These are phyloP conservation scores for Plantago coronopus DNA, from an alignment of 305 asterid genomes.

Conservation along the genomic window DNA sequence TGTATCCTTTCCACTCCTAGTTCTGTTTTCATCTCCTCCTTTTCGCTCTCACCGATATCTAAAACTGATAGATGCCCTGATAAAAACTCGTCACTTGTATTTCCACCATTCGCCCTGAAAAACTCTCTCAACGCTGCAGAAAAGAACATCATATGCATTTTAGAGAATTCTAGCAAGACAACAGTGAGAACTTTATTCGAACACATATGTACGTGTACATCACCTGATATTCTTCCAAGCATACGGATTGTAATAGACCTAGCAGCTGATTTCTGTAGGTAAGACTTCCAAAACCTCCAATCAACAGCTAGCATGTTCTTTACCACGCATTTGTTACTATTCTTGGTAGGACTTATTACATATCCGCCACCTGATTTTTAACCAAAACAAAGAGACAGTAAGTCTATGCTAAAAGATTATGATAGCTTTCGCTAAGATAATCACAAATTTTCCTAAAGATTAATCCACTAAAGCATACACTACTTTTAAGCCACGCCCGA, in stretches of 20 bases:
- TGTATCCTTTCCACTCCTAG: slow-evolving; percentile 21
- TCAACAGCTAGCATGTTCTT: slow-evolving; percentile 79
- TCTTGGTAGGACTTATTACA: slow-evolving; percentile 62
- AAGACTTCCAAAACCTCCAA: slow-evolving; percentile 80
- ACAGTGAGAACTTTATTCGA: not conserved
- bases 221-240: slow-evolving; percentile 77
- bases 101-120: slow-evolving; percentile 54
- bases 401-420: not conserved
- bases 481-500: slow-evolving; percentile 89
- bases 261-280: slow-evolving; percentile 45
- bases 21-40: slow-evolving; percentile 47
- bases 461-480: slow-evolving; percentile 45
- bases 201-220: not conserved
- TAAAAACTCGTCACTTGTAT: slow-evolving; percentile 33
- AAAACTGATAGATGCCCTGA: slow-evolving; percentile 42
- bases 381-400: slow-evolving; percentile 10
- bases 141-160: not conserved
- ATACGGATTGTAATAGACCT: slow-evolving; percentile 63
- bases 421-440: not conserved
- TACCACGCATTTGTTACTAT: slow-evolving; percentile 61
- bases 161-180: not conserved
- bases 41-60: slow-evolving; percentile 29
- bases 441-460: not conserved
- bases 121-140: slow-evolving; percentile 75
- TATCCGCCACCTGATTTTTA: slow-evolving; percentile 69